A percentile compares a stretch with the other conserved stretches of the same genome.
Conservation (phyloP, 345 rosid genomes). For the Camelina laxa region DNA sequence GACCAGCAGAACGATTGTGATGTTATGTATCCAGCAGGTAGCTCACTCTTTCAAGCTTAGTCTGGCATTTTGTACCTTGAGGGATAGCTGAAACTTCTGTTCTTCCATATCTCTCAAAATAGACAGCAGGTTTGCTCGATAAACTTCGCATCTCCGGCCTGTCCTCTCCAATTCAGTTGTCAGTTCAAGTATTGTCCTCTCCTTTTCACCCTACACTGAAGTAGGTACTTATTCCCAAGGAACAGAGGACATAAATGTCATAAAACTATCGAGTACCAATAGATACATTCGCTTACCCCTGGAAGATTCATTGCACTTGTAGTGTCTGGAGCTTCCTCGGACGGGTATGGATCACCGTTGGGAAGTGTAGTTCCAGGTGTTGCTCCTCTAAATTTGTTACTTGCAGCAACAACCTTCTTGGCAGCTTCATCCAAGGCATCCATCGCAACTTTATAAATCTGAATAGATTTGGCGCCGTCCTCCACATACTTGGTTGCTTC, state of each 20-base stretch:
- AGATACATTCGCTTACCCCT: constrained; percentile 51
- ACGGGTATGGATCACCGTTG: constrained; percentile 54
- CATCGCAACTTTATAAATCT: constrained; percentile 72
- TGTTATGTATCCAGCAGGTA: constrained; percentile 52
- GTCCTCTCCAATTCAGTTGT: constrained; percentile 66
- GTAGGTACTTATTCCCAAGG: constrained; percentile 18
- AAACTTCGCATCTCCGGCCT: constrained; percentile 72
- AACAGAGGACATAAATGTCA: constrained; percentile 4
- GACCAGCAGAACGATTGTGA: background rate
- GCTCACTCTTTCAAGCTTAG: constrained; percentile 74
- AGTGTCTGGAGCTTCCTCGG: constrained; percentile 50
- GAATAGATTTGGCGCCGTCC: constrained; percentile 80
- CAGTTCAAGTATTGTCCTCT: constrained; percentile 66
- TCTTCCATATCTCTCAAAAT: constrained; percentile 89
- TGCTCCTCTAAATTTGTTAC: constrained; percentile 51
- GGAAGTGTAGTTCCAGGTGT: constrained; percentile 37
- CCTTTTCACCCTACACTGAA: constrained; percentile 64
- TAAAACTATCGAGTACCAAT: constrained; percentile 8
- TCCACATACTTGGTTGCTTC: constrained; percentile 78
- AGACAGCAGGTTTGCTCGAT: constrained; percentile 65
- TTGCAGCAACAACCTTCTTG: constrained; percentile 61
- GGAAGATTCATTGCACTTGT: constrained; percentile 47
- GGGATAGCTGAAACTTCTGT: constrained; percentile 56
- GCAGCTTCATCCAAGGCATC: constrained; percentile 72
- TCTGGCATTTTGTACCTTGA: constrained; percentile 86